A percentile compares a stretch with the other conserved stretches of the same genome.
These are phyloP conservation scores for Lindgomyces ingoldianus DNA, from an alignment of 495 filamentous ascomycete species.

Conservation along the genomic window DNA sequence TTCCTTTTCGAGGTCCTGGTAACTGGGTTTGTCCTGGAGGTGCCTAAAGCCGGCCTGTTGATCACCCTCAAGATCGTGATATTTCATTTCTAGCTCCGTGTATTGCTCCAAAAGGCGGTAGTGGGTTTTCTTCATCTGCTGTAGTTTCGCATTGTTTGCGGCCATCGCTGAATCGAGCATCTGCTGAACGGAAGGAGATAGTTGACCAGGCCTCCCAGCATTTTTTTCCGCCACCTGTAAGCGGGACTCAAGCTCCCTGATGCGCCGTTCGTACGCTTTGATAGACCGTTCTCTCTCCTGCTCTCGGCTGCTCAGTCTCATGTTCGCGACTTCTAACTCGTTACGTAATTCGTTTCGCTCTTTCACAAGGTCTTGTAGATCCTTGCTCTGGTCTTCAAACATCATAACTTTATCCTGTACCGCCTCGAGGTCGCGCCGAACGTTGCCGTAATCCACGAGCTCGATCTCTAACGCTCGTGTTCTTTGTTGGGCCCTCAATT, in stretches of 20 bases:
- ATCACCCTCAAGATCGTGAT: slow-evolving; percentile 37
- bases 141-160: slow-evolving; percentile 48
- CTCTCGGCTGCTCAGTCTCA: slow-evolving; percentile 56
- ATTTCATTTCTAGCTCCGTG: slow-evolving; percentile 43
- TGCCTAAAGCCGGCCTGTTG: slow-evolving; percentile 20
- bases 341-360: slow-evolving; percentile 55
- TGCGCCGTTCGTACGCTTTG: slow-evolving; percentile 49
- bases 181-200: slow-evolving; percentile 45
- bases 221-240: slow-evolving; percentile 41
- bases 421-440: slow-evolving; percentile 58
- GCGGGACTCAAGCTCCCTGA: slow-evolving; percentile 49
- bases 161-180: slow-evolving; percentile 55
- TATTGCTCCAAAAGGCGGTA: slow-evolving; percentile 45
- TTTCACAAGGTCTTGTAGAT: slow-evolving; percentile 53
- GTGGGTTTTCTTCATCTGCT: slow-evolving; percentile 50
- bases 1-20: slow-evolving; percentile 10
- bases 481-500: slow-evolving; percentile 59
- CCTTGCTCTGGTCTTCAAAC: slow-evolving; percentile 59
- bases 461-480: slow-evolving; percentile 59
- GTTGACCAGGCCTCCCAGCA: slow-evolving; percentile 27
- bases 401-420: slow-evolving; percentile 58
- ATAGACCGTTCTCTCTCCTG: slow-evolving; percentile 52
- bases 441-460: slow-evolving; percentile 59
- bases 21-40: slow-evolving; percentile 8
- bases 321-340: slow-evolving; percentile 54